A percentile compares a stretch with the other conserved stretches of the same genome.
Evolutionary conservation across 108 stramenopile genomes (phyloP).

Genomic region (Schizochytrium sp.): DNA sequence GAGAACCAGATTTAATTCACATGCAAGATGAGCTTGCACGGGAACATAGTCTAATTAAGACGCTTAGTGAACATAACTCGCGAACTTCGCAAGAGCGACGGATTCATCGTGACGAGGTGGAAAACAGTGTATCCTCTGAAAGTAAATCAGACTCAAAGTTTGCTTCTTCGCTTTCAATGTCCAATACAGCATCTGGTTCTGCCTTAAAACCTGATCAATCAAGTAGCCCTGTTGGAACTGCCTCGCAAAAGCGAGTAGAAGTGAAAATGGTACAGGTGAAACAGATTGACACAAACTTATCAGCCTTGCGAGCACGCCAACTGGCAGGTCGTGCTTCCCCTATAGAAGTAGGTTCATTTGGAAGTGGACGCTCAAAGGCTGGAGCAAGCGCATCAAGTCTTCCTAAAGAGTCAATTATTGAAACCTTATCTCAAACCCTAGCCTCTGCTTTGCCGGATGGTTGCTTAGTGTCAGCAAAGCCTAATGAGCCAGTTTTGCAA

Average conservation of each 20-base stretch:
- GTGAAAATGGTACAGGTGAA: conserved; percentile 45
- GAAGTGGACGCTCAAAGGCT: not conserved
- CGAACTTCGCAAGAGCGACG: not conserved
- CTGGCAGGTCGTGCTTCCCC: conserved; percentile 10
- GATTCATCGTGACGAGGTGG: conserved; percentile 1
- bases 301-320: not conserved
- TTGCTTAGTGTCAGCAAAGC: not conserved
- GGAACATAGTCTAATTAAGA: conserved; percentile 29
- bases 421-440: not conserved
- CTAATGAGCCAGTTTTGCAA: not conserved
- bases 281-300: not conserved
- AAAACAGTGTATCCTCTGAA: not conserved
- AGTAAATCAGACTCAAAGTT: not conserved
- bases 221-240: not conserved
- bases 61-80: not conserved
- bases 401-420: not conserved
- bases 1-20: conserved; percentile 19
- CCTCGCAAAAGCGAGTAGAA: conserved; percentile 1
- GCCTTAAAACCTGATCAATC: not conserved
- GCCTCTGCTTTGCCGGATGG: not conserved
- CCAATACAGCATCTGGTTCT: not conserved
- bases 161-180: not conserved
- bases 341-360: not conserved
- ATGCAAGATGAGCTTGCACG: conserved; percentile 6
- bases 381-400: not conserved